phyloP scores from a whole-genome alignment of 306 rosid genomes.

The Vachellia collinsii region DNA sequence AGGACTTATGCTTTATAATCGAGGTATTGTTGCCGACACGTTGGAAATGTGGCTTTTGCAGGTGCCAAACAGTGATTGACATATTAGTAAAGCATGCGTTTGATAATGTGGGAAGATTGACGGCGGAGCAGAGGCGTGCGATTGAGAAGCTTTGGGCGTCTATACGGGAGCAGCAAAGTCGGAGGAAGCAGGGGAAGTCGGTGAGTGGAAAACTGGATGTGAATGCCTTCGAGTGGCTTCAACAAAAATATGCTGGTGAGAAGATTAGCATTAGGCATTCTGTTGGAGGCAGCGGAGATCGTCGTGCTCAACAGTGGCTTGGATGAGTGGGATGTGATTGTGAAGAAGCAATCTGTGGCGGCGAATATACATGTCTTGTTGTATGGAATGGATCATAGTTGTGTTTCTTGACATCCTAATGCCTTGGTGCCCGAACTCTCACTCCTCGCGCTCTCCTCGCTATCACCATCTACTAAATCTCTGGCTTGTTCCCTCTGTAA shows the following conservation, averaged over 20 bases:
- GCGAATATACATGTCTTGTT: no score
- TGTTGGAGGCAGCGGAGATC: conserved; percentile 83
- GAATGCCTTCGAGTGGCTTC: conserved; percentile 89
- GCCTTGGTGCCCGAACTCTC: no score
- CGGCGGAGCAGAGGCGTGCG: conserved; percentile 79
- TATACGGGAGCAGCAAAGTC: conserved; percentile 74
- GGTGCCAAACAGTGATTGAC: conserved; percentile 98
- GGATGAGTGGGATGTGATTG: conserved; percentile 46
- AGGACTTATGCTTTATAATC: neutral
- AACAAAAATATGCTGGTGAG: conserved; percentile 77
- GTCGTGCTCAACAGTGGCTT: conserved; percentile 92
- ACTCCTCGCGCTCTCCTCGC: no score
- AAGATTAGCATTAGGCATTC: conserved; percentile 92
- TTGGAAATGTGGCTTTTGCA: conserved; percentile 36
- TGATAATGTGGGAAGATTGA: conserved; percentile 79
- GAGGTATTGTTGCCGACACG: conserved; percentile 4
- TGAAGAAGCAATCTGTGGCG: no score
- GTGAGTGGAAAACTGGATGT: conserved; percentile 90
- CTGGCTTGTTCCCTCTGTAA: neutral
- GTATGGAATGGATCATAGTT: no score
- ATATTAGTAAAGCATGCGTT: conserved; percentile 85
- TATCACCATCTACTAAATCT: neutral
- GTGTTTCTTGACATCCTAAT: no score
- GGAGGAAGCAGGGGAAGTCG: conserved; percentile 86
- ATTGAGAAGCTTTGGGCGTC: conserved; percentile 86